Percentiles rank a stretch among this genome's conserved stretches.
phyloP scores from a whole-genome alignment of 306 rosid genomes.

The Rosa chinensis region DNA sequence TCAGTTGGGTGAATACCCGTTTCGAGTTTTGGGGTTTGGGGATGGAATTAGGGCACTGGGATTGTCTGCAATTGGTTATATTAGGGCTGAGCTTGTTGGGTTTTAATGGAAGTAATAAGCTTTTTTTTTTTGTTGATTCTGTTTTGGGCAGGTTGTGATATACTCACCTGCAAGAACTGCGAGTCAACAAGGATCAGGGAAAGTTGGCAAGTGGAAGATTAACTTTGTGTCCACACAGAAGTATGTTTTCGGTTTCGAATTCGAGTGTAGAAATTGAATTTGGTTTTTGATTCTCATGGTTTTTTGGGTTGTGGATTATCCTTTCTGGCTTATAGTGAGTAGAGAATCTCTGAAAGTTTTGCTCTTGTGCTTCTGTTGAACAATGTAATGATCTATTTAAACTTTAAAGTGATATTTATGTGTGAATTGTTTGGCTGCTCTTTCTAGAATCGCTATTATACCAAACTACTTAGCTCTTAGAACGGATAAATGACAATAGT shows the following conservation, averaged over 20 bases:
- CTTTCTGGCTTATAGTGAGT: background rate
- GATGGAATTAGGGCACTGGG: background rate
- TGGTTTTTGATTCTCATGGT: background rate
- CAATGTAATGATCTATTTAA: background rate
- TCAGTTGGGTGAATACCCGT: background rate
- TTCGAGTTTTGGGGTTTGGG: background rate
- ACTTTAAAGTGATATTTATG: background rate
- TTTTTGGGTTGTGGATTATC: background rate
- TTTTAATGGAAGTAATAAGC: background rate
- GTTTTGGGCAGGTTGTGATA: constrained; percentile 67
- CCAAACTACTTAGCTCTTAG: no score
- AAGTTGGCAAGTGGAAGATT: constrained; percentile 92
- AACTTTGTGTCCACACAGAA: constrained; percentile 92
- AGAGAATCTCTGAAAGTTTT: background rate
- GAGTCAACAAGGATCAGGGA: constrained; percentile 96
- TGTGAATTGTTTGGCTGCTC: background rate
- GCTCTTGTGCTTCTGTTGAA: background rate
- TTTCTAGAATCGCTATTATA: background rate
- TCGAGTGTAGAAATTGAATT: background rate
- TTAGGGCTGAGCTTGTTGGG: background rate
- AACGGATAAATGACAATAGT: background rate
- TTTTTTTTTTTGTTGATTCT: background rate
- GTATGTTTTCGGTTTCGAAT: constrained; percentile 31
- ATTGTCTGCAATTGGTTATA: background rate
- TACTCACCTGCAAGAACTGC: constrained; percentile 99